Conservation (phyloP, 345 rosid species). For the Aquilaria malaccensis region DNA sequence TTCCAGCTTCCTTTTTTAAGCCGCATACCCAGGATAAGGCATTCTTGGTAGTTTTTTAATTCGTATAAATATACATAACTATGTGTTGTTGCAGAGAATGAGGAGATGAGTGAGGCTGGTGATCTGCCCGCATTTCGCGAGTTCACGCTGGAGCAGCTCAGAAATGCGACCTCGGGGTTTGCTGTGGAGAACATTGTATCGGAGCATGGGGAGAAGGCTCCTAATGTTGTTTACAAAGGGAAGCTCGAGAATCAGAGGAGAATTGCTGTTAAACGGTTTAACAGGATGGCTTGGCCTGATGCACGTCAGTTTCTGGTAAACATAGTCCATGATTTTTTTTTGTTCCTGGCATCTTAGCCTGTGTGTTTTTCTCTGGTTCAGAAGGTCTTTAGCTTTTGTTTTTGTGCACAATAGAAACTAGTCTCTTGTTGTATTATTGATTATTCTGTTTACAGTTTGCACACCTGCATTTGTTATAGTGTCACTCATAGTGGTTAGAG, state of each 20-base stretch:
- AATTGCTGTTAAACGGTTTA: constrained; percentile 85
- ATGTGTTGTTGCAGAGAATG: constrained; percentile 37
- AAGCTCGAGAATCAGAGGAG: constrained; percentile 74
- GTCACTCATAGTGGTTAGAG: too few relatives aligned
- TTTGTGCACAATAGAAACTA: too few relatives aligned
- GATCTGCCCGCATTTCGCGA: constrained; percentile 61
- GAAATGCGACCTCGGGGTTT: constrained; percentile 87
- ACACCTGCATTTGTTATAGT: too few relatives aligned
- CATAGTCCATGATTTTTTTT: constrained; percentile 2
- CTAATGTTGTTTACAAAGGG: constrained; percentile 90
- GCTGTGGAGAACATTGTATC: constrained; percentile 84
- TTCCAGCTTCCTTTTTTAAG: neutral
- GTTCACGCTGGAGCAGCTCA: constrained; percentile 66
- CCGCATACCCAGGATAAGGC: neutral
- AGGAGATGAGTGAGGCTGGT: constrained; percentile 34
- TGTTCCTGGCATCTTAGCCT: too few relatives aligned
- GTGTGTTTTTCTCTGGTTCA: too few relatives aligned
- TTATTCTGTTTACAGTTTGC: too few relatives aligned
- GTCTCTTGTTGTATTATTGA: too few relatives aligned
- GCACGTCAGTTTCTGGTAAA: constrained; percentile 74
- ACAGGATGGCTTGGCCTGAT: constrained; percentile 91
- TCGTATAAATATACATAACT: constrained; percentile 1
- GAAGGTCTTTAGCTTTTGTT: too few relatives aligned
- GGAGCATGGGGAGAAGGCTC: constrained; percentile 96
- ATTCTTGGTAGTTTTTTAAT: constrained; percentile 2